These are phyloP conservation scores for Croton setiger DNA, from an alignment of 441 rosid genomes.

Conservation along the genomic window DNA sequence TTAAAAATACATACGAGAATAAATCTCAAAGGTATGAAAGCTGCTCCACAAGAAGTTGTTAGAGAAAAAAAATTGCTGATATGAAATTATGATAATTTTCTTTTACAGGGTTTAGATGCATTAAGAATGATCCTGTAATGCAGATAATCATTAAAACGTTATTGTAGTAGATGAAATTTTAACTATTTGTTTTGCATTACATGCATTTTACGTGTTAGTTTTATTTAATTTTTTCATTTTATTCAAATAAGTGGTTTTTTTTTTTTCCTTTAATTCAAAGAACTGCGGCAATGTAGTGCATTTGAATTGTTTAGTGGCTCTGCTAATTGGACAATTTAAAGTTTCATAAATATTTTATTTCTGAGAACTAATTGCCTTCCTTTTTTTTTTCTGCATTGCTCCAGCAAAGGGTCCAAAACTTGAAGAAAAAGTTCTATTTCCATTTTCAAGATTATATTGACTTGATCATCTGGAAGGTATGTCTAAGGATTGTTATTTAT, in stretches of 20 bases:
- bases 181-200: neutral
- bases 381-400: constrained; percentile 22
- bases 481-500: constrained; percentile 6
- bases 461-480: constrained; percentile 95
- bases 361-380: constrained; percentile 11
- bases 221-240: neutral
- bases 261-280: neutral
- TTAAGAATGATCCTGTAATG: too few relatives aligned
- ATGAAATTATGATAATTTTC: neutral
- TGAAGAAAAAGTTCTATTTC: constrained; percentile 93
- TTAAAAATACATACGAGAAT: neutral
- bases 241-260: neutral
- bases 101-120: neutral
- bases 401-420: constrained; percentile 64
- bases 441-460: constrained; percentile 92
- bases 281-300: constrained; percentile 1
- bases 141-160: neutral
- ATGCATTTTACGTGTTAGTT: neutral
- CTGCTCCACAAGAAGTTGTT: neutral
- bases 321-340: constrained; percentile 2
- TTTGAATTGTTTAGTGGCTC: constrained; percentile 5
- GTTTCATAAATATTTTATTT: constrained; percentile 12
- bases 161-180: neutral
- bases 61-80: too few relatives aligned
- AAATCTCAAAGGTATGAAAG: neutral